These are phyloP conservation scores for Tephrocybe sp. DNA, from an alignment of 768 basidiomycete genomes.

Conservation along the genomic window DNA sequence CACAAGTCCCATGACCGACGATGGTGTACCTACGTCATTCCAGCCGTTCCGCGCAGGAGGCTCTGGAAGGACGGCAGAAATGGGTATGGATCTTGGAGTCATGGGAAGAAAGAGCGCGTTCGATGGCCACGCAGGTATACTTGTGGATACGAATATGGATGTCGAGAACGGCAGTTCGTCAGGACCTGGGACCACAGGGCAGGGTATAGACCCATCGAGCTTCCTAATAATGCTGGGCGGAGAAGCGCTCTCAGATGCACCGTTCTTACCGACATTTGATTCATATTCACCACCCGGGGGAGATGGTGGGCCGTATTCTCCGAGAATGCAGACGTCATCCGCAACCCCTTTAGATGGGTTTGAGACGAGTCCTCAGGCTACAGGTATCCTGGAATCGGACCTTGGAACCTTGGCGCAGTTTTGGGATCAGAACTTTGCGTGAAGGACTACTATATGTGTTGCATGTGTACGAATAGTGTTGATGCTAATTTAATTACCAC, in stretches of 20 bases:
- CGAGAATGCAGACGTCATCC: neutral
- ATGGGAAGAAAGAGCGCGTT: neutral
- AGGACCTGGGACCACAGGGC: constrained; percentile 9
- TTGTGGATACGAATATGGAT: neutral
- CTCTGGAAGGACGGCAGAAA: neutral
- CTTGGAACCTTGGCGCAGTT: constrained; percentile 18
- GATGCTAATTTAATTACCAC: no score
- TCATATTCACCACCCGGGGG: constrained; percentile 9
- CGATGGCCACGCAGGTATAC: neutral
- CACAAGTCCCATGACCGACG: constrained; percentile 1
- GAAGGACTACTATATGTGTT: neutral
- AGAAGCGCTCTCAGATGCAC: constrained; percentile 37
- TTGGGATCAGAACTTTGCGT: constrained; percentile 17
- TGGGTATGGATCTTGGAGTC: constrained; percentile 5
- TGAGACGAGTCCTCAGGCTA: neutral
- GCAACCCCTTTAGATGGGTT: constrained; percentile 5
- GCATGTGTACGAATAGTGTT: no score
- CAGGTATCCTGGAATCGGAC: constrained; percentile 15
- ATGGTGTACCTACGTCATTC: neutral
- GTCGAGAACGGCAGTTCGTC: constrained; percentile 2
- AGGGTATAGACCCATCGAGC: constrained; percentile 29
- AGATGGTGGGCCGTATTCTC: constrained; percentile 9
- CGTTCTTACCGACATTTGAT: constrained; percentile 30
- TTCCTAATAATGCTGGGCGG: constrained; percentile 41
- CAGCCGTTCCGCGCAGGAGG: neutral